Evolutionary conservation across 495 filamentous ascomycete genomes (phyloP), one percentile per base, ranked within the genome.

Genomic region (Xylaria palmicola): DNA sequence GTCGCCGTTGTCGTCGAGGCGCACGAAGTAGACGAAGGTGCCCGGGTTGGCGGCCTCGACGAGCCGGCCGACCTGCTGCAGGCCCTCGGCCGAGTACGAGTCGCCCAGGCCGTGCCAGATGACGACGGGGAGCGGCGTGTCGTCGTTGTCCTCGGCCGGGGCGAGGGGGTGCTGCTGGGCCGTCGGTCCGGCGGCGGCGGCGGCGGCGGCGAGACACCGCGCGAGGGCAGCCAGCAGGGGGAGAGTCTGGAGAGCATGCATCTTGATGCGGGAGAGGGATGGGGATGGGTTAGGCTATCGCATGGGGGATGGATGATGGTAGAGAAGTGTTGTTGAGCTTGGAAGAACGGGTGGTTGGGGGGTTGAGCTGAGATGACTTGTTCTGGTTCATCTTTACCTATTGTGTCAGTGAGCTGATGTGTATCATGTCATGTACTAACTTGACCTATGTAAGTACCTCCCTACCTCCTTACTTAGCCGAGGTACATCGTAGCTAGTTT

Each of bases 31-130:
- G 10, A 92, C 86, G 71, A 89, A 86, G 6, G 92, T 97, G 45
- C 88, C 90, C 12, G 92, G 92, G 77, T 96, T 88, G 48, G 83
- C 74, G 49, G 84, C 70, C 37, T 91, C 83, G 56, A 88, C 87
- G 43, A 96, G 81, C 9, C 79, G 70, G 49, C 83, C 91, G 19
- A 95, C 79, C 29, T 75, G 62, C 49, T 79, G 77, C 22, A 97
- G 79, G 39, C 92, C 93, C 4, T 92, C 88, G 50, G 85, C 85
- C 40, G 85, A 80, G 77, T 86, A 96, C 75, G 84, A 84, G 70
- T 89, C 86, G 66, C 84, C 85, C 59, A 80, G 75, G 15, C 79
- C 93, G 73, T 98, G 94, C 94, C 94, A 98, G 69, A 98, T 90
- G 13, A 98, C 82, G 17, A 98, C 78, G 0, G 94, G 94, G 34